These are phyloP conservation scores for Wallemia hederae DNA, from an alignment of 1,284 basidiomycete genomes.

Conservation along the genomic window DNA sequence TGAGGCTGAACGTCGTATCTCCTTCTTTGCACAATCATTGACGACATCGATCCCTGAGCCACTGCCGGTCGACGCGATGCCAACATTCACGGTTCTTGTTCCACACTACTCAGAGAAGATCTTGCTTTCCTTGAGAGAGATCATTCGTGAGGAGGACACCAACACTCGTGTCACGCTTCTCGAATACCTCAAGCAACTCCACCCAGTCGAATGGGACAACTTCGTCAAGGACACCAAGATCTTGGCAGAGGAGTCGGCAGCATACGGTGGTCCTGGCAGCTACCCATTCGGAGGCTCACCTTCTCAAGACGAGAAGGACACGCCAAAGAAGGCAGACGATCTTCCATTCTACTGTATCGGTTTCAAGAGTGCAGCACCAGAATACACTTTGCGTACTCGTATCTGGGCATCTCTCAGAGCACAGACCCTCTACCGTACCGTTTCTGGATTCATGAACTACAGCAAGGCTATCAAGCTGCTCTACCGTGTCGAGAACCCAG, in stretches of 20 bases:
- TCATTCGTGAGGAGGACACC: slow-evolving; percentile 87
- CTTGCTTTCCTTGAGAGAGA: slow-evolving; percentile 66
- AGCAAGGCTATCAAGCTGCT: slow-evolving; percentile 98
- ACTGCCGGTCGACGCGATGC: slow-evolving; percentile 79
- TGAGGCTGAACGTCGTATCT: slow-evolving; percentile 78
- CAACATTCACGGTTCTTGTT: slow-evolving; percentile 79
- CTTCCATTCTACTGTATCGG: slow-evolving; percentile 96
- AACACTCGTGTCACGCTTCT: slow-evolving; percentile 77
- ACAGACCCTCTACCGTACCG: slow-evolving; percentile 92
- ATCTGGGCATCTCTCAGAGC: slow-evolving; percentile 97
- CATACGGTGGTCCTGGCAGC: slow-evolving; percentile 28
- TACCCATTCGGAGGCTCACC: slow-evolving; percentile 9
- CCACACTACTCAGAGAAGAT: slow-evolving; percentile 96
- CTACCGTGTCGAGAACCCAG: slow-evolving; percentile 96
- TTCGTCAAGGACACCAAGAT: slow-evolving; percentile 99
- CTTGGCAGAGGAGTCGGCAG: slow-evolving; percentile 75
- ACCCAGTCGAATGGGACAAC: slow-evolving; percentile 96
- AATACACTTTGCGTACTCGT: slow-evolving; percentile 90
- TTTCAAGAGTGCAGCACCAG: slow-evolving; percentile 93
- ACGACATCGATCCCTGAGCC: slow-evolving; percentile 69
- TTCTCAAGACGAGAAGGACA: slow-evolving; percentile 40
- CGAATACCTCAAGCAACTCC: slow-evolving; percentile 92
- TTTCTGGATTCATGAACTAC: slow-evolving; percentile 99
- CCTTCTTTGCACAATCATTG: slow-evolving; percentile 82
- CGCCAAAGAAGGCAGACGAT: slow-evolving; percentile 58